These are phyloP conservation scores for Carex parvula DNA, from an alignment of 176 grass and related monocot species.

Conservation along the genomic window DNA sequence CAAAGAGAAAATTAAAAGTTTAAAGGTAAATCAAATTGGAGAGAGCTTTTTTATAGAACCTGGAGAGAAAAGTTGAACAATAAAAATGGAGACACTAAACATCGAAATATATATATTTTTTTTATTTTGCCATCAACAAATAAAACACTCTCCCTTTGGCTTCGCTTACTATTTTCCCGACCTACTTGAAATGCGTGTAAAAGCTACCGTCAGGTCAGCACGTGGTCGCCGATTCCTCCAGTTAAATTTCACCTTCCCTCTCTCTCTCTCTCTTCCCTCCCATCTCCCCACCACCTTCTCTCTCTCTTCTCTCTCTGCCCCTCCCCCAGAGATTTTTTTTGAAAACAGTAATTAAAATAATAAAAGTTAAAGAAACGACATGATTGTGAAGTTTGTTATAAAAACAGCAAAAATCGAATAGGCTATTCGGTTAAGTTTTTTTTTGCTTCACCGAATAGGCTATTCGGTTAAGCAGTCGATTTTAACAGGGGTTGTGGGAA, in stretches of 20 bases:
- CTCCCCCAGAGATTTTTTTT: too few species aligned
- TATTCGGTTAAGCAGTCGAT: too few species aligned
- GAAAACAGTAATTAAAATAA: too few species aligned
- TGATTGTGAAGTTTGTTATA: too few species aligned
- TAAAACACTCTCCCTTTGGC: background rate
- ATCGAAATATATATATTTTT: background rate
- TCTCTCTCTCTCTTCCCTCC: background rate
- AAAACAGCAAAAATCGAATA: too few species aligned
- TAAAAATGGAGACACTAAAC: background rate
- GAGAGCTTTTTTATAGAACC: too few species aligned
- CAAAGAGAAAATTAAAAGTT: background rate
- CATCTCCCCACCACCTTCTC: slow-evolving; percentile 4
- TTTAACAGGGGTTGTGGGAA: too few species aligned
- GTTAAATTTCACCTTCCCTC: background rate
- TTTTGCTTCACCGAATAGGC: too few species aligned
- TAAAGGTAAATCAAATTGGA: background rate
- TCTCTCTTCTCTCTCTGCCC: slow-evolving; percentile 19
- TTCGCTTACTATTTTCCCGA: background rate
- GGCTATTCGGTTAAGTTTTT: too few species aligned
- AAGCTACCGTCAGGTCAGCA: slow-evolving; percentile 30
- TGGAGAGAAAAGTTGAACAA: background rate
- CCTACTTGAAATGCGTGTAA: background rate
- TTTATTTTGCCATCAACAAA: slow-evolving; percentile 2
- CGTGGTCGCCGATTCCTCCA: slow-evolving; percentile 34
- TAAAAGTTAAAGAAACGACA: too few species aligned